Conservation (phyloP, 257 asterid species). For the Salvia splendens region DNA sequence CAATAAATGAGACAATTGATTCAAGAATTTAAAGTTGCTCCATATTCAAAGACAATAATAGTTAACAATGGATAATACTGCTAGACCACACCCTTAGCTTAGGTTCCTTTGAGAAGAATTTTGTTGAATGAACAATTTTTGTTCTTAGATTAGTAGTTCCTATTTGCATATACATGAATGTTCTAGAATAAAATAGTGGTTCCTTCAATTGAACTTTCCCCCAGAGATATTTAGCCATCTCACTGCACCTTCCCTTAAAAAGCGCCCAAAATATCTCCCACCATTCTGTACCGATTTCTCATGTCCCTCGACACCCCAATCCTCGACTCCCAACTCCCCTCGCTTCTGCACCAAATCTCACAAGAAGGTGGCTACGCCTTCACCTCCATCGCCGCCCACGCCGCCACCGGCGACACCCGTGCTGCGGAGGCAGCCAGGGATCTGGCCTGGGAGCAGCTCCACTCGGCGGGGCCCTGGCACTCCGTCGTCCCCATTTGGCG, state of each 20-base stretch:
- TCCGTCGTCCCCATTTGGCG: conserved; percentile 92
- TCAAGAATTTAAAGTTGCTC: too few species aligned
- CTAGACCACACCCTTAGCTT: too few species aligned
- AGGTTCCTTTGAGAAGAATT: too few species aligned
- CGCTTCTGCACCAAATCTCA: conserved; percentile 53
- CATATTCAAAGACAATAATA: too few species aligned
- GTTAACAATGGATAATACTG: too few species aligned
- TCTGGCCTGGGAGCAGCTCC: conserved; percentile 99
- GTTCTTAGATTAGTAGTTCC: too few species aligned
- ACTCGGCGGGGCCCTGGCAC: conserved; percentile 97
- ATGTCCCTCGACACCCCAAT: conserved; percentile 66
- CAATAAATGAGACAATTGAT: too few species aligned
- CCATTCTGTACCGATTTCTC: conserved; percentile 32
- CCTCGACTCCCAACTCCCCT: conserved; percentile 53
- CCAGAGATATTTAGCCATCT: conserved; percentile 34
- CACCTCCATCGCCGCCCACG: conserved; percentile 61
- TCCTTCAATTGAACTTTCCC: too few species aligned
- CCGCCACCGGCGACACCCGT: conserved; percentile 72
- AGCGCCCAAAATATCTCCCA: conserved; percentile 45
- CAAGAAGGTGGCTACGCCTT: conserved; percentile 90
- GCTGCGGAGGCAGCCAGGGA: conserved; percentile 97
- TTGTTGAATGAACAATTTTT: too few species aligned
- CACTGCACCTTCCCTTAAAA: conserved; percentile 5
- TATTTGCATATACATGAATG: too few species aligned
- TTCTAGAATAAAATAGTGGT: too few species aligned